Evolutionary conservation across 768 basidiomycete species (phyloP).

Genomic region (Kwoniella sp.): DNA sequence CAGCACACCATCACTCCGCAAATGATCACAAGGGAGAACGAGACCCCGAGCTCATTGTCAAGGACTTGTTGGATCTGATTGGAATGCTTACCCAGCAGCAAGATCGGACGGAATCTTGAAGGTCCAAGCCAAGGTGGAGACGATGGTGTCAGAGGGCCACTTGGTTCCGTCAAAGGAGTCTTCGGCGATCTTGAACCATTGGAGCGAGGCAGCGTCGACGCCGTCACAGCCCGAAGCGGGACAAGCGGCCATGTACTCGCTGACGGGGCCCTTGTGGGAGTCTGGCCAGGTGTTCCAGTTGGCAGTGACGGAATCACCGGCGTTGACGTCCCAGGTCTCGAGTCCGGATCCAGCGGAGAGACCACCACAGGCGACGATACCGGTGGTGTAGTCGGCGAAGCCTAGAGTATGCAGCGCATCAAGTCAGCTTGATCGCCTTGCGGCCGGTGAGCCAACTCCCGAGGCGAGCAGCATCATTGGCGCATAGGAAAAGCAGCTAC

Average conservation of each 20-base stretch:
- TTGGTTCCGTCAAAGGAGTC: slow-evolving; percentile 17
- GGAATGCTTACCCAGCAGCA: slow-evolving; percentile 15
- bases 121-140: slow-evolving; percentile 9
- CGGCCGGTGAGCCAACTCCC: too few relatives aligned
- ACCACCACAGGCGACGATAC: slow-evolving; percentile 31
- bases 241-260: slow-evolving; percentile 27
- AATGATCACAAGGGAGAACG: too few relatives aligned
- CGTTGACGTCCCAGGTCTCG: slow-evolving; percentile 23
- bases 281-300: slow-evolving; percentile 31
- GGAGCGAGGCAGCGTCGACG: slow-evolving; percentile 19
- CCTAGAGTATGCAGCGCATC: slow-evolving; percentile 6
- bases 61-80: not conserved
- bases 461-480: not conserved
- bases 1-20: not conserved
- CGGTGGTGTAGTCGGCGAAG: slow-evolving; percentile 22
- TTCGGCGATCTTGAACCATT: slow-evolving; percentile 33
- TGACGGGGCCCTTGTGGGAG: slow-evolving; percentile 26
- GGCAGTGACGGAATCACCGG: slow-evolving; percentile 22
- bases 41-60: not conserved
- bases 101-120: slow-evolving; percentile 28
- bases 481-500: too few relatives aligned
- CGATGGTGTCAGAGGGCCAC: slow-evolving; percentile 21
- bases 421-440: too few relatives aligned
- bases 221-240: slow-evolving; percentile 23
- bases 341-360: slow-evolving; percentile 20